Percentiles rank a stretch among this genome's conserved stretches.
Evolutionary conservation across 2,329 filamentous ascomycete genomes (phyloP).

Genomic region (Arthrobotrys musiformis): DNA sequence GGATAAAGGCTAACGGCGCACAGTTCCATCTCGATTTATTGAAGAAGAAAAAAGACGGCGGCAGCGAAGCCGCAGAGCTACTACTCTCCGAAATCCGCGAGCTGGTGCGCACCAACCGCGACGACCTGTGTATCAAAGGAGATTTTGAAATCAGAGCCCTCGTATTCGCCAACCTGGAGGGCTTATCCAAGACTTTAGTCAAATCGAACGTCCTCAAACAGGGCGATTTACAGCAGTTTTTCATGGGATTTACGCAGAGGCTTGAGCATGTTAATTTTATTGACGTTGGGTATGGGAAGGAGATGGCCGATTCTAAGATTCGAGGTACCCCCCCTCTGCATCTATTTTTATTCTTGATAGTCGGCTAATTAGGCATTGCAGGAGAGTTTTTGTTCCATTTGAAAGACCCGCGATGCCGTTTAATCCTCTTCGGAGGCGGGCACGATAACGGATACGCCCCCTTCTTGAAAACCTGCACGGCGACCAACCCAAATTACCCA

Average conservation of each 20-base stretch:
- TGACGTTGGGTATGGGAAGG: slow-evolving; percentile 71
- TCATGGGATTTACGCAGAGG: slow-evolving; percentile 71
- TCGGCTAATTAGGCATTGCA: slow-evolving; percentile 11
- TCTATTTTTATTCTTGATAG: background rate
- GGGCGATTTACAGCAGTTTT: slow-evolving; percentile 69
- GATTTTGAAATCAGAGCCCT: slow-evolving; percentile 67
- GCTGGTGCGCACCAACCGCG: slow-evolving; percentile 43
- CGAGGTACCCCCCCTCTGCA: slow-evolving; percentile 64
- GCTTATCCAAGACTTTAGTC: slow-evolving; percentile 65
- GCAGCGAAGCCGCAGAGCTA: slow-evolving; percentile 61
- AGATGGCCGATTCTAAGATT: slow-evolving; percentile 71
- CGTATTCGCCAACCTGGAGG: slow-evolving; percentile 65
- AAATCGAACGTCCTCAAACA: slow-evolving; percentile 62
- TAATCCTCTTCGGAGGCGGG: slow-evolving; percentile 72
- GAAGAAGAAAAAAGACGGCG: slow-evolving; percentile 66
- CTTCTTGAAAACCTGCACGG: slow-evolving; percentile 67
- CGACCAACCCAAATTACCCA: slow-evolving; percentile 45
- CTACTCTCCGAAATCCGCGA: slow-evolving; percentile 57
- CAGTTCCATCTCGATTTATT: slow-evolving; percentile 71
- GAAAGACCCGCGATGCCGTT: slow-evolving; percentile 71
- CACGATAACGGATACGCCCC: slow-evolving; percentile 72
- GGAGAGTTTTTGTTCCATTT: slow-evolving; percentile 64
- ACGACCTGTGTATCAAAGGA: slow-evolving; percentile 42
- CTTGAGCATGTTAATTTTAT: slow-evolving; percentile 73
- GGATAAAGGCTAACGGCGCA: slow-evolving; percentile 14